A percentile compares a stretch with the other conserved stretches of the same genome.
Conservation (phyloP, 192 early-diverging fungal species). For the Fimicolochytrium jonesii region DNA sequence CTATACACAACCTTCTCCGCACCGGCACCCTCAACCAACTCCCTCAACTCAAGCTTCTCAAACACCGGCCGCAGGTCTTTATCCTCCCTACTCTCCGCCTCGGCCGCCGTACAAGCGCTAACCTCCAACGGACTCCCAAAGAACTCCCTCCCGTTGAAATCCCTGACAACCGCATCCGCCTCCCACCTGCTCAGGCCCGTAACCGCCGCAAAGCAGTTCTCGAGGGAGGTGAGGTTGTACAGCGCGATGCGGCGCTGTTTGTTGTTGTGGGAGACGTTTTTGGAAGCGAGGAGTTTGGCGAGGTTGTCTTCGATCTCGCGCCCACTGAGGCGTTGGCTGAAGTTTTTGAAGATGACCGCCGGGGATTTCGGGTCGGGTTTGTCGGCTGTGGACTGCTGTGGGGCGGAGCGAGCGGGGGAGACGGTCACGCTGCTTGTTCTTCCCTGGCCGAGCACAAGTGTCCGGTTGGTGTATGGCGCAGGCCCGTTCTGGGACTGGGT, state of each 20-base stretch:
- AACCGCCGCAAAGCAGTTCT: slow-evolving; percentile 20
- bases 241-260: background rate
- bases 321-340: slow-evolving; percentile 23
- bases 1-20: too few species aligned
- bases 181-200: slow-evolving; percentile 5
- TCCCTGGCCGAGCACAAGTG: too few species aligned
- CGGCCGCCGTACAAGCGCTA: background rate
- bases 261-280: background rate
- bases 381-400: too few species aligned
- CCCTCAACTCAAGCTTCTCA: too few species aligned
- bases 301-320: slow-evolving; percentile 22
- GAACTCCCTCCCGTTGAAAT: slow-evolving; percentile 15
- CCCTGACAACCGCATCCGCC: slow-evolving; percentile 6
- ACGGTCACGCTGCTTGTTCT: too few species aligned
- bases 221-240: slow-evolving; percentile 12
- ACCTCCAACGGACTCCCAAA: slow-evolving; percentile 10
- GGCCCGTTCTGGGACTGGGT: background rate
- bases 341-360: slow-evolving; percentile 17
- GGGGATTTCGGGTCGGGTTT: background rate
- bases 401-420: too few species aligned
- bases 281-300: background rate
- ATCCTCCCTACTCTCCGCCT: background rate
- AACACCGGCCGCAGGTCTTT: background rate
- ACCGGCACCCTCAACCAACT: background rate
- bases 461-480: background rate